Evolutionary conservation across 2,329 filamentous ascomycete genomes (phyloP).

Genomic region (Venturiaceae sp.): DNA sequence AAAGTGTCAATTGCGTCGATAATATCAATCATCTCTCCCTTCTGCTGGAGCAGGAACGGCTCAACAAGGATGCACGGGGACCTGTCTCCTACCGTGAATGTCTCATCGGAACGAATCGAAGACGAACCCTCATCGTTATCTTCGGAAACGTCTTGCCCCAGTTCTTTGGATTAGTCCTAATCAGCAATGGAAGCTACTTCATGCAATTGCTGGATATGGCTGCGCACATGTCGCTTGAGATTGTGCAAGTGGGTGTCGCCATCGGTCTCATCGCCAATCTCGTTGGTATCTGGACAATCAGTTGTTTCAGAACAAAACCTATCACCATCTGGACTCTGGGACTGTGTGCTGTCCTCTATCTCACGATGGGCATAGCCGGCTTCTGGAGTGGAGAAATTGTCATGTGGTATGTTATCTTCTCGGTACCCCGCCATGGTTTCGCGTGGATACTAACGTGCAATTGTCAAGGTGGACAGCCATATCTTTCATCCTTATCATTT

Average conservation of each 20-base stretch:
- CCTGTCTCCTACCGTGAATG: conserved; percentile 21
- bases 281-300: conserved; percentile 34
- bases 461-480: conserved; percentile 28
- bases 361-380: conserved; percentile 37
- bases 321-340: conserved; percentile 28
- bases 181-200: conserved; percentile 26
- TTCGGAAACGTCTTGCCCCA: conserved; percentile 22
- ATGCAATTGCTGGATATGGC: conserved; percentile 23
- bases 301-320: conserved; percentile 28
- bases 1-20: conserved; percentile 20
- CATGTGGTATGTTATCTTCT: conserved; percentile 25
- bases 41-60: conserved; percentile 18
- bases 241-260: conserved; percentile 34
- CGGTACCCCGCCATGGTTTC: neutral
- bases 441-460: neutral
- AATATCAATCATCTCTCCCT: conserved; percentile 18
- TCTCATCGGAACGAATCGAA: conserved; percentile 23
- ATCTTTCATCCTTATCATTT: conserved; percentile 30
- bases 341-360: conserved; percentile 29
- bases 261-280: conserved; percentile 36
- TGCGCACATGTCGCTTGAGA: conserved; percentile 6
- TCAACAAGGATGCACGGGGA: conserved; percentile 10
- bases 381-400: conserved; percentile 29
- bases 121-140: conserved; percentile 27
- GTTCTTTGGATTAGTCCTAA: conserved; percentile 24